Percentiles rank a stretch among this genome's conserved stretches.
These are phyloP conservation scores for Pseudopithomyces maydicus DNA, from an alignment of 2,329 filamentous ascomycete genomes.

Conservation along the genomic window DNA sequence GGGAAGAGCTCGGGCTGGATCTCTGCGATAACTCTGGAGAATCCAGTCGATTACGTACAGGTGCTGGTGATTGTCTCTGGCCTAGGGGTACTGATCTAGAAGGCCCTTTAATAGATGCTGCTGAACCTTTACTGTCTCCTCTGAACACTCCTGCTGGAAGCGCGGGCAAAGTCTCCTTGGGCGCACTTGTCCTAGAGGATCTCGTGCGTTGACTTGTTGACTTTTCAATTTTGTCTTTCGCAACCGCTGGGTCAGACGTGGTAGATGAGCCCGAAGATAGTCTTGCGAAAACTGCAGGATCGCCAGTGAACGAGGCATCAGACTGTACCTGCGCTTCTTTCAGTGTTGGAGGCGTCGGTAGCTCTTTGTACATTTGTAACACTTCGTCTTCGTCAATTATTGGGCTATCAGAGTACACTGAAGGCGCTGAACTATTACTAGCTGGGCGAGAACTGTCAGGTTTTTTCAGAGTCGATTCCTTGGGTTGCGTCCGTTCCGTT, in stretches of 20 bases:
- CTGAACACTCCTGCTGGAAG: not conserved
- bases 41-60: not conserved
- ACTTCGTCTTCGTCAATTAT: conserved; percentile 6
- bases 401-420: conserved; percentile 19
- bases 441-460: conserved; percentile 14
- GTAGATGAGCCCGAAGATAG: conserved; percentile 2
- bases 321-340: not conserved
- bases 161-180: not conserved
- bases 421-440: conserved; percentile 17
- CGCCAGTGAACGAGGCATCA: not conserved
- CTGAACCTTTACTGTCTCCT: not conserved
- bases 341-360: not conserved
- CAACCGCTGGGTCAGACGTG: conserved; percentile 1
- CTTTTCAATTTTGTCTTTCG: not conserved
- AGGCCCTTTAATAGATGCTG: not conserved
- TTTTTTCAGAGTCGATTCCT: not conserved
- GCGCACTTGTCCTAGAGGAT: not conserved
- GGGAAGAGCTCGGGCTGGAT: not conserved
- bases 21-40: not conserved
- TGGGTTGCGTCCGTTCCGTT: conserved; percentile 18
- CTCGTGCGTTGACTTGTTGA: not conserved
- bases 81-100: not conserved
- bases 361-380: conserved; percentile 8
- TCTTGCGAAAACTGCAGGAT: conserved; percentile 8
- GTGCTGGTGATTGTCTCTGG: not conserved